phyloP scores from a whole-genome alignment of 306 rosid genomes.

The Cucurbita maxima region DNA sequence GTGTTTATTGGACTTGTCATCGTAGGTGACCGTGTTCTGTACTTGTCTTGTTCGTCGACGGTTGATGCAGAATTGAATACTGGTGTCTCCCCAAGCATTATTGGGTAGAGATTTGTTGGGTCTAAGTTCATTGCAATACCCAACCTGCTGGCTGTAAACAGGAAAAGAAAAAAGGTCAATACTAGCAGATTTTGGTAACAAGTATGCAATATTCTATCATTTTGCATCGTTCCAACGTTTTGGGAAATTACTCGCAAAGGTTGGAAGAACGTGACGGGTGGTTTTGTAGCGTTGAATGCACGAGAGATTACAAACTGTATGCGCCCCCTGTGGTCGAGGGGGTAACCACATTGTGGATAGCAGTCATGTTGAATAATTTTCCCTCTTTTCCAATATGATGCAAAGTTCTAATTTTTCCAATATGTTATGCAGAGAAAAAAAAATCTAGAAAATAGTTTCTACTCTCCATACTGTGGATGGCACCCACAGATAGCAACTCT shows the following conservation, averaged over 20 bases:
- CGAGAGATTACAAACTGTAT: neutral
- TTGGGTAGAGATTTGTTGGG: constrained; percentile 20
- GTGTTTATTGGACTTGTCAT: constrained; percentile 11
- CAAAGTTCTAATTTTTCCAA: neutral
- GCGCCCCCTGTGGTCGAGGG: neutral
- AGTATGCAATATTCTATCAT: too few species aligned
- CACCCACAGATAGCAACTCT: too few species aligned
- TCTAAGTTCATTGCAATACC: constrained; percentile 22
- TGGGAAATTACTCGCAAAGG: neutral
- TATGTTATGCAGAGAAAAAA: neutral
- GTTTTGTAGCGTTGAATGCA: neutral
- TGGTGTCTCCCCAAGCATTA: constrained; percentile 16
- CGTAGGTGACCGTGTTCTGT: constrained; percentile 15
- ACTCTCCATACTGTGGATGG: neutral
- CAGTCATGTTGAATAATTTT: neutral
- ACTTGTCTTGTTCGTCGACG: constrained; percentile 4
- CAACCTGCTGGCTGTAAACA: constrained; percentile 39
- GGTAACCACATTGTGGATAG: neutral
- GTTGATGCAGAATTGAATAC: constrained; percentile 29
- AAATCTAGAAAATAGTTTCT: neutral
- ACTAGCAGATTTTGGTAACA: neutral
- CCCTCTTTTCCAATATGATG: neutral
- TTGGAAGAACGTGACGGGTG: neutral
- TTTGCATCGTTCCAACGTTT: neutral
- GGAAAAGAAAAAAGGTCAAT: neutral